Conservation (phyloP, 352 stramenopile species). For the Nothophytophthora sp. region DNA sequence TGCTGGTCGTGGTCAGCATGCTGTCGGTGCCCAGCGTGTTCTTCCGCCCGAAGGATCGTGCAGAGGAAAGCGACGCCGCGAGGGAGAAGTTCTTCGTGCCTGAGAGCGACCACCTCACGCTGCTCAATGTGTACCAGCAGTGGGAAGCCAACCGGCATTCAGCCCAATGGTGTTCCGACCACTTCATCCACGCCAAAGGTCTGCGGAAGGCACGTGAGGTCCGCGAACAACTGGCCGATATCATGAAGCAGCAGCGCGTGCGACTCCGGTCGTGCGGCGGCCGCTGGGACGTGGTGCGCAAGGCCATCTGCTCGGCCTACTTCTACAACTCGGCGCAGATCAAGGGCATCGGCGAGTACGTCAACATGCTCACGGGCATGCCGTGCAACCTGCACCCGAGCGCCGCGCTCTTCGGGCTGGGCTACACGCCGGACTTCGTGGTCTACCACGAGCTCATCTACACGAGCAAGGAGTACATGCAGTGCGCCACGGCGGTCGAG, state of each 20-base stretch:
- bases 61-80: slow-evolving; percentile 97
- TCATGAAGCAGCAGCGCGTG: slow-evolving; percentile 98
- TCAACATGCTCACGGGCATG: slow-evolving; percentile 99
- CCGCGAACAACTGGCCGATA: slow-evolving; percentile 96
- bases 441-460: slow-evolving; percentile 99
- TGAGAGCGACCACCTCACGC: slow-evolving; percentile 97
- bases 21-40: slow-evolving; percentile 97
- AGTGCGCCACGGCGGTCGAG: slow-evolving; percentile 97
- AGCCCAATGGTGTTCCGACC: slow-evolving; percentile 91
- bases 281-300: slow-evolving; percentile 97
- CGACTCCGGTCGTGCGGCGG: slow-evolving; percentile 88
- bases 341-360: slow-evolving; percentile 99
- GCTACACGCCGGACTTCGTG: slow-evolving; percentile 99
- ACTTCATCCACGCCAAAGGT: slow-evolving; percentile 98
- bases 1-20: slow-evolving; percentile 98
- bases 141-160: slow-evolving; percentile 97
- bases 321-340: slow-evolving; percentile 99
- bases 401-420: slow-evolving; percentile 97
- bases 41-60: slow-evolving; percentile 96
- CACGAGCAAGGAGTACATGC: slow-evolving; percentile 99
- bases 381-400: slow-evolving; percentile 97
- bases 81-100: slow-evolving; percentile 99
- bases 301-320: slow-evolving; percentile 99
- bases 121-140: slow-evolving; percentile 97
- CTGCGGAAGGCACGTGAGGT: slow-evolving; percentile 92